phyloP scores from a whole-genome alignment of 257 asterid genomes.

The Petunia axillaris region DNA sequence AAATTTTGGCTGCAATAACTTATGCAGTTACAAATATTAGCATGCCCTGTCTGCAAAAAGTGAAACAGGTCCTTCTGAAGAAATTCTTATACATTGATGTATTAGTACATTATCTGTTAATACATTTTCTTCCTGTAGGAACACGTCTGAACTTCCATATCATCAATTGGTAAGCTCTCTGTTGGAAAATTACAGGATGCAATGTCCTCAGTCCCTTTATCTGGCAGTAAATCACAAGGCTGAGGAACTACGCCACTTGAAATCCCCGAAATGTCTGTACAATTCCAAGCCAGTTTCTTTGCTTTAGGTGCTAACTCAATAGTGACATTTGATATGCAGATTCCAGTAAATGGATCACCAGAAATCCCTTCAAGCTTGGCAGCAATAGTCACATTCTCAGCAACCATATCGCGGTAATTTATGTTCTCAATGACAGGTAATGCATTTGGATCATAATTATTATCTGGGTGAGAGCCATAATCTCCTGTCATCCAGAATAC shows the following conservation, averaged over 20 bases:
- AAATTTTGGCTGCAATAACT: background rate
- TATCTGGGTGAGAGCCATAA: constrained; percentile 87
- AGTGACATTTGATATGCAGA: constrained; percentile 79
- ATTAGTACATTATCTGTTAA: background rate
- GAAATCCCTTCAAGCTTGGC: constrained; percentile 61
- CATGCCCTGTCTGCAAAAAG: background rate
- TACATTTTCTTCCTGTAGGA: constrained; percentile 48
- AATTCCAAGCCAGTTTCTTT: constrained; percentile 80
- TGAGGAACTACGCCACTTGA: constrained; percentile 71
- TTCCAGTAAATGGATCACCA: constrained; percentile 63
- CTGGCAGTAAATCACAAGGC: constrained; percentile 63
- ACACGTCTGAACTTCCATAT: constrained; percentile 57
- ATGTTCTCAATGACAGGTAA: constrained; percentile 78
- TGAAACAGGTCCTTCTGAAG: background rate
- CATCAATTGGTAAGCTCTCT: constrained; percentile 56
- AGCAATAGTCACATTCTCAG: constrained; percentile 89
- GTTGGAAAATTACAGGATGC: constrained; percentile 61
- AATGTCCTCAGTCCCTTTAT: constrained; percentile 37
- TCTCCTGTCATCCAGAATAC: constrained; percentile 96
- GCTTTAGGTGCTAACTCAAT: constrained; percentile 60
- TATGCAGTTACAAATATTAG: constrained; percentile 8
- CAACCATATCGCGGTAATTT: constrained; percentile 76
- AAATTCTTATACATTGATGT: background rate
- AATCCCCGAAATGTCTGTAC: constrained; percentile 74
- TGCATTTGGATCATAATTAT: constrained; percentile 82